Conservation (phyloP, 495 filamentous ascomycete species). For the Corynascus novoguineensis region DNA sequence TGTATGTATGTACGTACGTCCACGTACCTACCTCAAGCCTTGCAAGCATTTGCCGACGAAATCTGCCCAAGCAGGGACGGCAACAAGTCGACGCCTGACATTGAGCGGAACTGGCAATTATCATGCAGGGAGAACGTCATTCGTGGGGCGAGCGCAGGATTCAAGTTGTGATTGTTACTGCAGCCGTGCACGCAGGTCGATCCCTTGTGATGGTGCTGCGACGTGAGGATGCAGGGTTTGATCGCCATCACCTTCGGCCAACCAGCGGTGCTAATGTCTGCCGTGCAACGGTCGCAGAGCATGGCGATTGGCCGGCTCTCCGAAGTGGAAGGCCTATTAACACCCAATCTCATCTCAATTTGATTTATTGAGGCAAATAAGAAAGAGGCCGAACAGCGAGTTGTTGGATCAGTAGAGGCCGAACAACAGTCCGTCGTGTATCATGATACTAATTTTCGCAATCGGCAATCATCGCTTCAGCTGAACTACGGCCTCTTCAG, state of each 20-base stretch:
- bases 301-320: neutral
- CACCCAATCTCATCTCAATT: neutral
- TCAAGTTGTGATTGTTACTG: neutral
- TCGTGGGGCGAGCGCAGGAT: neutral
- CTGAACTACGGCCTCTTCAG: neutral
- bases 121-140: no score
- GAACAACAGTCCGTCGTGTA: no score
- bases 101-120: no score
- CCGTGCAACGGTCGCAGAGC: neutral
- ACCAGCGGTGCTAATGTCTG: neutral
- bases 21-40: no score
- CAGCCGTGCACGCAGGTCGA: neutral
- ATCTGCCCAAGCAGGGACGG: no score
- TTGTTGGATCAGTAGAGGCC: neutral
- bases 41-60: no score
- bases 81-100: no score
- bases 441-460: conserved; percentile 3
- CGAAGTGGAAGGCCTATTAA: neutral
- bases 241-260: neutral
- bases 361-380: neutral
- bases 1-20: no score
- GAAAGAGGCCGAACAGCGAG: no score
- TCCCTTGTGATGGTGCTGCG: neutral
- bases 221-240: neutral
- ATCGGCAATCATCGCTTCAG: neutral